Conservation (phyloP, 805 yeast genomes). For the Yarrowia yakushimensis region DNA sequence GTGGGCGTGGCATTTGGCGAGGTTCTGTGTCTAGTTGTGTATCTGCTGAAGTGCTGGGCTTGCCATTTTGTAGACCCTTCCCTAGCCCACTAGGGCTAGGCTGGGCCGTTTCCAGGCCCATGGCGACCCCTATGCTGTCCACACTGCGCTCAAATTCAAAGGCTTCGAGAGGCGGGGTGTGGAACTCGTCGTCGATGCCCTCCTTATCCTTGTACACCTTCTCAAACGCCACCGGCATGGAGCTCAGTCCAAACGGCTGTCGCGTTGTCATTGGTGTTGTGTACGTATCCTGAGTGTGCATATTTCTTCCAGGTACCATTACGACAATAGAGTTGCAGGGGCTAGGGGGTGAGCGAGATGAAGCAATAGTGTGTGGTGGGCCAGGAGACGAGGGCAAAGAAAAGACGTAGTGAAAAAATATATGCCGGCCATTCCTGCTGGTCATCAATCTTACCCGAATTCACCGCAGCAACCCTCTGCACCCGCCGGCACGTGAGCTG, state of each 20-base stretch:
- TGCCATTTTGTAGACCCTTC: not conserved
- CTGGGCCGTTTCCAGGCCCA: slow-evolving; percentile 5
- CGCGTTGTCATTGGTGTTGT: slow-evolving; percentile 24
- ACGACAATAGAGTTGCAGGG: slow-evolving; percentile 22
- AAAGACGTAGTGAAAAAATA: not conserved
- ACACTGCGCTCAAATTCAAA: slow-evolving; percentile 22
- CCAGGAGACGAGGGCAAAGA: not conserved
- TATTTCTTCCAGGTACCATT: slow-evolving; percentile 10
- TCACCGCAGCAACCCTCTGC: not conserved
- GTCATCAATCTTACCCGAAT: not conserved
- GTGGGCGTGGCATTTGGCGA: not conserved
- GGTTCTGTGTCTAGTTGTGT: not conserved
- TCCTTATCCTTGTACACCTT: slow-evolving; percentile 23
- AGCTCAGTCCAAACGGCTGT: slow-evolving; percentile 26
- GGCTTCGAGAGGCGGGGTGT: slow-evolving; percentile 12
- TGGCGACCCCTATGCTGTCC: slow-evolving; percentile 22
- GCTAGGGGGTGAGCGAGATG: slow-evolving; percentile 21
- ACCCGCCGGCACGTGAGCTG: slow-evolving; percentile 15
- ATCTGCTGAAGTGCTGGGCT: not conserved
- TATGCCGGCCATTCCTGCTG: not conserved
- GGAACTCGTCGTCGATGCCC: slow-evolving; percentile 19
- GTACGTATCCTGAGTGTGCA: slow-evolving; percentile 16
- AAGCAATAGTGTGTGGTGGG: not conserved
- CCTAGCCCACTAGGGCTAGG: slow-evolving; percentile 1
- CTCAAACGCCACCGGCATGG: slow-evolving; percentile 26